Percentiles rank a stretch among this genome's conserved stretches.
Conservation (phyloP, 1,139 yeast genomes). For the Blastobotrys ciferrii region DNA sequence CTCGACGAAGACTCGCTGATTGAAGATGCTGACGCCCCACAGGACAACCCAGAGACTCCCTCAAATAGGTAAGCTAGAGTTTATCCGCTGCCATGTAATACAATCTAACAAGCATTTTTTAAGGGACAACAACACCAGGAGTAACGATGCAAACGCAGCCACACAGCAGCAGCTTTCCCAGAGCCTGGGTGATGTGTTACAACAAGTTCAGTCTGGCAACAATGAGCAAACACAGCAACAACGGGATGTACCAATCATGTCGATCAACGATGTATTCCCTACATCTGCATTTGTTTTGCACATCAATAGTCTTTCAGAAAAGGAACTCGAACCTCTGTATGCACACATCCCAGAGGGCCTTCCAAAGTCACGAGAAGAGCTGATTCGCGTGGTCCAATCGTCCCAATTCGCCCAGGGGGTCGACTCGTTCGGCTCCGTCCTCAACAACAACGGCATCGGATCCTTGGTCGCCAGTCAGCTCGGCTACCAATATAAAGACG, state of each 20-base stretch:
- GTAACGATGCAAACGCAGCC: too few species aligned
- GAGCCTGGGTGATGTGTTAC: conserved; percentile 4
- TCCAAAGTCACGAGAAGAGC: conserved; percentile 43
- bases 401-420: conserved; percentile 54
- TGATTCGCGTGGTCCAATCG: conserved; percentile 49
- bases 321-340: conserved; percentile 42
- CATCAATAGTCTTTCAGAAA: conserved; percentile 41
- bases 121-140: background rate
- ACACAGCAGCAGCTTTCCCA: background rate
- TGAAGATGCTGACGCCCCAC: conserved; percentile 37
- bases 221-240: conserved; percentile 1
- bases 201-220: background rate
- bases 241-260: conserved; percentile 26
- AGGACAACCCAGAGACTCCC: background rate
- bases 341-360: conserved; percentile 47
- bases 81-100: background rate
- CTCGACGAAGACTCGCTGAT: conserved; percentile 46
- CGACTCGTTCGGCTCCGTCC: conserved; percentile 45
- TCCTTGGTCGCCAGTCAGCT: conserved; percentile 51
- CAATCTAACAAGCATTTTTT: background rate
- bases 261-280: conserved; percentile 45
- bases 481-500: conserved; percentile 54
- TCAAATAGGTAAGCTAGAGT: background rate
- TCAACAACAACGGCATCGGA: conserved; percentile 51
- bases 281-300: conserved; percentile 42